Evolutionary conservation across 768 basidiomycete genomes (phyloP), one percentile per base, ranked within the genome.

Genomic region (Lactarius vividus): DNA sequence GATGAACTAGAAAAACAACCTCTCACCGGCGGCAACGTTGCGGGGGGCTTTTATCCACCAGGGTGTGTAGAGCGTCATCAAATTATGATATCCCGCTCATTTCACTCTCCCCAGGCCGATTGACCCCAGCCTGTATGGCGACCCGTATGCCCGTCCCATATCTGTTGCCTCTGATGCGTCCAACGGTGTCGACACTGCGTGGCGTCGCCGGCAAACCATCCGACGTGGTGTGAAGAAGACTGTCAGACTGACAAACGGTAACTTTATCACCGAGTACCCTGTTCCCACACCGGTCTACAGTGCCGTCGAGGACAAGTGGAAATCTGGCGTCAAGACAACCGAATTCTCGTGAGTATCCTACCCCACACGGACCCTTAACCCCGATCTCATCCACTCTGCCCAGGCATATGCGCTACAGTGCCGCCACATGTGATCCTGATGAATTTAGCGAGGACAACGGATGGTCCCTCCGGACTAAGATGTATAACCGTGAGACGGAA

Each of bases 351-450:
- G 71, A 76, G 91, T 80, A 20, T 28, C 16, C 11, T 16, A 26
- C 33, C n/a, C 7, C 16, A 15, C 26, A n/a, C 16, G n/a, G n/a
- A 8, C 18, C 26, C 35, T 33, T 33, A n/a, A 26, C 28, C 59
- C 49, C 23, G 2, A 26, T 26, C 61, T 65, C 33, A 69, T 49
- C n/a, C 37, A 42, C 56, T 20, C 56, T n/a, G 18, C 56, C 18
- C 54, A 89, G 88, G 39, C 94, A 97, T 77, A 94, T 97, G 92
- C 84, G 94, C 49, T 97, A 96, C 78, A 95, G 88, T 52, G 95
- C 94, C 20, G 94, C 92, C 20, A 95, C 92, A 1, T 87, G 86
- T 73, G 94, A 96, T 73, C 94, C 94, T 16, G 94, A 96, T 73
- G 92, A 95, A 68, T 96, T 95, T 73, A 78, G 79, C 10, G 85